Base-by-base conservation (phyloP, 2,329 filamentous ascomycete species). In the Thelonectria rubi region DNA sequence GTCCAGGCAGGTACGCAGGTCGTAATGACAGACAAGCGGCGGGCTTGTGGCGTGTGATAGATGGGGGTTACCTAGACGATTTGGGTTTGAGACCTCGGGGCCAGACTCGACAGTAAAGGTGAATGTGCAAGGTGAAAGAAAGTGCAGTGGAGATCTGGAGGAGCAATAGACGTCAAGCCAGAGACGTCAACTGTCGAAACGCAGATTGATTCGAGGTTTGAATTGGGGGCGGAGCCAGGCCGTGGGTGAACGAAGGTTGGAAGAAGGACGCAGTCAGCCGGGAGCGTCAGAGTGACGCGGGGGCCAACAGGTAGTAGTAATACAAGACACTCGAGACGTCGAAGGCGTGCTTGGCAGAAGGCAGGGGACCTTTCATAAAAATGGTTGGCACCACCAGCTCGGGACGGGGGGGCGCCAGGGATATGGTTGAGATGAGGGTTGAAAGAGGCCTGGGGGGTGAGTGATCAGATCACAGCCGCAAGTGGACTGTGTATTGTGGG, bases 311-410 rank as follows among this genome's bases (percentile, higher is more conserved):
- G 58, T 56, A 56, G 53, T 48, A 56, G 48, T 48, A 57, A 42
- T 53, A 48, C 24, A 57, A 61, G 53, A 46, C n/a, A 57, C 52
- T 61, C 52, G 53, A 61, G 42, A 52, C 50, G 58, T 53, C 48
- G 47, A 61, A 53, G 42, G 53, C 49, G 58, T 30, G 53, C 58
- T 53, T 53, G 42, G 53, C 53, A 53, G 34, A 30, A 51, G 43
- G 53, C 47, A 52, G 52, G 58, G 56, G 58, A 51, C 34, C 45
- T 51, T 37, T 56, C 48, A 46, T 39, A 51, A 60, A 55, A 56
- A 21, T 40, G 45, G 45, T 60, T 56, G 58, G 47, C 58, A 60
- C 58, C 58, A 56, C 58, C 53, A 56, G 58, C 48, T 50, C 21
- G 58, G 58, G 46, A 60, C 46, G 46, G 58, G 39, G 50, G 39